Evolutionary conservation across 73 alveolate genomes (phyloP).

Genomic region (Paramecium sexaurelia): DNA sequence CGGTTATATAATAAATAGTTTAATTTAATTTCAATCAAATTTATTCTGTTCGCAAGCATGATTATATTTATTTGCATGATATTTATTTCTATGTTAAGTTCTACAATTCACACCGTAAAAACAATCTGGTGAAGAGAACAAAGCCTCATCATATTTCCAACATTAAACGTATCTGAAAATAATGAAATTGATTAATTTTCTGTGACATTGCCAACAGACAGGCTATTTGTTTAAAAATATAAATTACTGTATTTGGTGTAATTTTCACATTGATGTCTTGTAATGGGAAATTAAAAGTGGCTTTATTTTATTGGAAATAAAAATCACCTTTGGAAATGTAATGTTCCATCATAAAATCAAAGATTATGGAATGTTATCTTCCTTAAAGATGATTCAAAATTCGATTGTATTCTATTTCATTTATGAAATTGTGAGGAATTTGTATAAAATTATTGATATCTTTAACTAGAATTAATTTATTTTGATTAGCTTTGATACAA

Average conservation of each 20-base stretch:
- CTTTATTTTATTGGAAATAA: slow-evolving; percentile 15
- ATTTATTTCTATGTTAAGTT: neutral
- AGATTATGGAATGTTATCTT: neutral
- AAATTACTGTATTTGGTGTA: slow-evolving; percentile 6
- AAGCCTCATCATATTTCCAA: neutral
- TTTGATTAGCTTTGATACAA: neutral
- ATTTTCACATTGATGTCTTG: neutral
- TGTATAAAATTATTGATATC: neutral
- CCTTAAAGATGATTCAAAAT: neutral
- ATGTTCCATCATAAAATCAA: slow-evolving; percentile 5
- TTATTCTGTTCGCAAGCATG: slow-evolving; percentile 36
- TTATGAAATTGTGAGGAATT: neutral
- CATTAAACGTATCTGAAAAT: neutral
- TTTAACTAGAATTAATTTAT: neutral
- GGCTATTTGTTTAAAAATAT: neutral
- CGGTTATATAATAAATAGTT: neutral
- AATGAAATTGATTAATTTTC: neutral
- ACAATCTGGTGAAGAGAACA: neutral
- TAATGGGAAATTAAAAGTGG: neutral
- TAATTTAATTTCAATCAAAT: slow-evolving; percentile 4
- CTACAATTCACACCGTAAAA: slow-evolving; percentile 23
- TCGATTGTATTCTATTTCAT: neutral
- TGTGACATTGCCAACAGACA: neutral
- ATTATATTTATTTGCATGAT: neutral
- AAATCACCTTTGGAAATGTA: neutral